Base-by-base conservation (phyloP, 176 grass and related monocot genomes). In the Rhipidocladum racemiflorum region DNA sequence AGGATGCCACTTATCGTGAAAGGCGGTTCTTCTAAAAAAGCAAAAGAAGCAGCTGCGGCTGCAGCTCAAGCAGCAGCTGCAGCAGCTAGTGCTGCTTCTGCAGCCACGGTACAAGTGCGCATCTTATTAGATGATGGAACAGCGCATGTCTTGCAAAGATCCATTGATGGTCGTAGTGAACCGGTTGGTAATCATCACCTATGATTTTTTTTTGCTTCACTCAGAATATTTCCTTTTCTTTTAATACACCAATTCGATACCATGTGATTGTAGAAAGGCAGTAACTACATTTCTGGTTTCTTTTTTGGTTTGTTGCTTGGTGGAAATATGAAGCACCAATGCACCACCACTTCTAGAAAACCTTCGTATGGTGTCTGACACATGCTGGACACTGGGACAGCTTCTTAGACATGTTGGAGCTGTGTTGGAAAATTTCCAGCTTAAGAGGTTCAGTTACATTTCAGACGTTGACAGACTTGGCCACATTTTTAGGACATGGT, bases 81-180 rank as follows among this genome's bases (percentile, higher is more conserved):
- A 39, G 96, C 96, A 68, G 96, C 96, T 66, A 90, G 85, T 86
- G 91, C 89, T 77, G 96, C 96, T 83, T 92, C 96, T 82, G 39
- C 90, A 56, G 92, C 92, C 71, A 95, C 92, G 43, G 96, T 98
- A 65, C 96, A 98, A 93, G 92, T 98, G 49, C 91, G 96, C 44
- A 99, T 99, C 83, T 90, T 99, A 82, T 85, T 95, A 85, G 92
- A 99, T 88, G 92, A 99, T 85, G 96, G 96, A 81, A 91, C 90
- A 53, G 83, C 92, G 69, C 92, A 99, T 86, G 89, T 99, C 80
- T 78, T 99, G 87, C 85, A 94, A 80, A 89, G 89, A 79, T 99
- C 96, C 9, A 93, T 99, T 93, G 96, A 93, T 55, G 92, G 91
- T 20, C 90, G 92, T 63, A 95, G 89, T 76, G 92, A 99, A 55